phyloP scores from a whole-genome alignment of 1,284 basidiomycete species.

The Ustilago trichophora region DNA sequence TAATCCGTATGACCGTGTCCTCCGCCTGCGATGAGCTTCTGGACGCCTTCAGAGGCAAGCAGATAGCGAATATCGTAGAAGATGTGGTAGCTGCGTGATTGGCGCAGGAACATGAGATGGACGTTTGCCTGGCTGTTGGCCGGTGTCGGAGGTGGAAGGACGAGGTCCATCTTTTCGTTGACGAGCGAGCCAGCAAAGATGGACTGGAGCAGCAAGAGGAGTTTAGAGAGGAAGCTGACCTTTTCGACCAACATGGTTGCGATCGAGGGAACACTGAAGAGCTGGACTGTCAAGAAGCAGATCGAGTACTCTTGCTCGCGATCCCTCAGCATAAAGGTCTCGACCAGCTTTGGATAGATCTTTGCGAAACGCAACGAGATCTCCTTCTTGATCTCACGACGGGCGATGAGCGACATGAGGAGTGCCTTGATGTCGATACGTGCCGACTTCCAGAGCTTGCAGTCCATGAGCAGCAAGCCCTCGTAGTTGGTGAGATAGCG shows the following conservation, averaged over 20 bases:
- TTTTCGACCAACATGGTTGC: conserved; percentile 57
- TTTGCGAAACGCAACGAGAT: conserved; percentile 71
- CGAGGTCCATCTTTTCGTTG: conserved; percentile 28
- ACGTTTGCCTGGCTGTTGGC: conserved; percentile 48
- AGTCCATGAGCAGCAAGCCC: conserved; percentile 60
- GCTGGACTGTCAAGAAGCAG: conserved; percentile 63
- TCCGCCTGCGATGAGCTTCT: conserved; percentile 49
- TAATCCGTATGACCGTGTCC: conserved; percentile 30
- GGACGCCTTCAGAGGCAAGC: conserved; percentile 58
- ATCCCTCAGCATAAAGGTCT: conserved; percentile 63
- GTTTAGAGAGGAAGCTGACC: conserved; percentile 46
- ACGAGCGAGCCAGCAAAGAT: conserved; percentile 55
- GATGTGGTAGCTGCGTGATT: conserved; percentile 60
- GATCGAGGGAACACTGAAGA: conserved; percentile 65
- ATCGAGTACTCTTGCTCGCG: conserved; percentile 65
- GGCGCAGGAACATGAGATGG: conserved; percentile 49
- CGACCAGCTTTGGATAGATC: conserved; percentile 60
- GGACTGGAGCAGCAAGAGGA: conserved; percentile 57
- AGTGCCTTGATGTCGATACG: conserved; percentile 82
- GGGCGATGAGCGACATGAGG: conserved; percentile 78
- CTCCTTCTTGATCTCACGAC: conserved; percentile 77
- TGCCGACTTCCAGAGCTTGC: conserved; percentile 63
- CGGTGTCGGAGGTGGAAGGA: conserved; percentile 48
- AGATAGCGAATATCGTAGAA: conserved; percentile 65
- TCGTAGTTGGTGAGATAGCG: conserved; percentile 56